phyloP scores from a whole-genome alignment of 1,139 yeast genomes.

The Pichia cactophila region DNA sequence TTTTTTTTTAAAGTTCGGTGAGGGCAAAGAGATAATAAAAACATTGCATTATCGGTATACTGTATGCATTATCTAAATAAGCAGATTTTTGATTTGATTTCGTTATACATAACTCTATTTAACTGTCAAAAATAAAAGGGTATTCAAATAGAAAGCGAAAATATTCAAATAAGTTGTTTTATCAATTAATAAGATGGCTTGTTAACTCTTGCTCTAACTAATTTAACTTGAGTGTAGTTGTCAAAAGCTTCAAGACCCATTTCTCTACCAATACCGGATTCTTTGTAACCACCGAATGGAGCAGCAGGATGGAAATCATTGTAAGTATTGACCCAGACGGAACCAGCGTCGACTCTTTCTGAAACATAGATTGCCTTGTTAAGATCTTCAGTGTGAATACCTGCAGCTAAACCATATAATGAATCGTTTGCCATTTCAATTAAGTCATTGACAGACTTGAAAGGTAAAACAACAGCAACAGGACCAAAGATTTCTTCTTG shows the following conservation, averaged over 20 bases:
- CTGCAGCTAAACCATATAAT: conserved; percentile 79
- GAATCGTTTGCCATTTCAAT: conserved; percentile 64
- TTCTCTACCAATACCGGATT: conserved; percentile 90
- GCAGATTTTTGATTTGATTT: not conserved
- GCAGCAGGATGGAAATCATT: conserved; percentile 76
- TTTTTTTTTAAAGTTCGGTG: too few relatives aligned
- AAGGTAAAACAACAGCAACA: conserved; percentile 67
- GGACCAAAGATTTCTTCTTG: conserved; percentile 87
- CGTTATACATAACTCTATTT: not conserved
- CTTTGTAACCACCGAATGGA: conserved; percentile 78
- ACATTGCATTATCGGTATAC: too few relatives aligned
- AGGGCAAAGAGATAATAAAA: too few relatives aligned
- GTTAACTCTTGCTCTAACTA: conserved; percentile 47
- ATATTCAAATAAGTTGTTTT: not conserved
- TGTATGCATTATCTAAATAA: too few relatives aligned
- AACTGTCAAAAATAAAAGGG: not conserved
- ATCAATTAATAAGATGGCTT: conserved; percentile 16
- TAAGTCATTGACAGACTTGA: conserved; percentile 65
- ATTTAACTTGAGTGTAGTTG: conserved; percentile 76
- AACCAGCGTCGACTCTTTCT: conserved; percentile 67
- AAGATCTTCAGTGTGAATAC: conserved; percentile 63
- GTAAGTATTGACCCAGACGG: conserved; percentile 77
- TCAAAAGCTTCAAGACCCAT: conserved; percentile 81
- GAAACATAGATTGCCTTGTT: conserved; percentile 59
- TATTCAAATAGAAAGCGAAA: not conserved